phyloP scores from a whole-genome alignment of 768 basidiomycete genomes.

The Suillus subluteus region DNA sequence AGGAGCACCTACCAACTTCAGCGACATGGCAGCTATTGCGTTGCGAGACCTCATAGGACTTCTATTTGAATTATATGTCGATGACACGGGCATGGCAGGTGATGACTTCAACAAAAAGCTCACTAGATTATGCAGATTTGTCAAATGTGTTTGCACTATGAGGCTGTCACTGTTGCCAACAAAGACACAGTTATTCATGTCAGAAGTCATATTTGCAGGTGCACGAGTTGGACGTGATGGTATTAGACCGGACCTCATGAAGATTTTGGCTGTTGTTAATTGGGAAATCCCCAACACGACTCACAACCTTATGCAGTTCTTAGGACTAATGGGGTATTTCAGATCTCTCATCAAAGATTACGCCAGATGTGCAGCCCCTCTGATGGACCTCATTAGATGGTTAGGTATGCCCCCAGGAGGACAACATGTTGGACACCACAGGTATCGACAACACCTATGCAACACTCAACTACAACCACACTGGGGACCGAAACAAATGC shows the following conservation, averaged over 20 bases:
- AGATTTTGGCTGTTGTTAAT: constrained; percentile 41
- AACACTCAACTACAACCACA: not conserved
- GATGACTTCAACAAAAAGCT: too few relatives aligned
- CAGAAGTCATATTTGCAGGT: constrained; percentile 39
- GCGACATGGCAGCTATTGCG: too few relatives aligned
- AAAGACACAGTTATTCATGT: not conserved
- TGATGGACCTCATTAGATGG: constrained; percentile 29
- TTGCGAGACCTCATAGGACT: fast-evolving
- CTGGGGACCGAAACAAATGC: constrained; percentile 14
- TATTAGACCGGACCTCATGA: constrained; percentile 38
- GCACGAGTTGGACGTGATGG: constrained; percentile 35
- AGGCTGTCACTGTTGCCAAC: not conserved
- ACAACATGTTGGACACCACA: not conserved
- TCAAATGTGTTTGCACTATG: too few relatives aligned
- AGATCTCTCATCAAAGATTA: constrained; percentile 39
- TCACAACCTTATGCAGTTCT: constrained; percentile 36
- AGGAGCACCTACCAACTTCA: too few relatives aligned
- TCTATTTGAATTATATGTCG: too few relatives aligned
- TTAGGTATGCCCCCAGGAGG: not conserved
- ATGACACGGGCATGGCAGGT: too few relatives aligned
- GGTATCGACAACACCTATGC: not conserved
- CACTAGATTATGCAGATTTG: too few relatives aligned
- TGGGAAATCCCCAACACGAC: constrained; percentile 35
- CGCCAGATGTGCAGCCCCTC: constrained; percentile 32
- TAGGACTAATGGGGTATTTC: constrained; percentile 41